Evolutionary conservation across 2,329 filamentous ascomycete species (phyloP).

Genomic region (Dichotomopilus funicola): DNA sequence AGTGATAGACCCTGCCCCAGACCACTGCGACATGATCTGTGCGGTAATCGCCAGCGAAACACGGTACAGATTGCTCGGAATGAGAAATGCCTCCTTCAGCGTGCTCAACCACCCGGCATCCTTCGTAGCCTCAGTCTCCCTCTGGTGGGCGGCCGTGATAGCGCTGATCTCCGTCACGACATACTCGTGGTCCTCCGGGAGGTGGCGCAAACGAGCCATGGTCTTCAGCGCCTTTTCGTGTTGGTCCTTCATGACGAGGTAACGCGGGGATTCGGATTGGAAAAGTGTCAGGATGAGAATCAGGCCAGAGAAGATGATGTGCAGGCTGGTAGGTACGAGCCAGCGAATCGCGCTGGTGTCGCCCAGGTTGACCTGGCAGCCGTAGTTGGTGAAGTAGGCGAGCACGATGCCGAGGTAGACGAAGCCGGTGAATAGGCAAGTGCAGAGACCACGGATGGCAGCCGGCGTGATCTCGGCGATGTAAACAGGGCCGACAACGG

Average conservation of each 20-base stretch:
- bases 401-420: conserved; percentile 75
- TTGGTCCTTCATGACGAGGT: conserved; percentile 58
- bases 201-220: conserved; percentile 53
- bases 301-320: conserved; percentile 69
- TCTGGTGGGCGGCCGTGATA: conserved; percentile 60
- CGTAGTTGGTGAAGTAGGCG: conserved; percentile 70
- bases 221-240: conserved; percentile 50
- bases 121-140: conserved; percentile 64
- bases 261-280: conserved; percentile 64
- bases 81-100: conserved; percentile 61
- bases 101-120: conserved; percentile 59
- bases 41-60: conserved; percentile 62
- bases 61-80: conserved; percentile 65
- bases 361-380: conserved; percentile 44
- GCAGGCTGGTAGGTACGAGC: conserved; percentile 63
- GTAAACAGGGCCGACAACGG: conserved; percentile 64
- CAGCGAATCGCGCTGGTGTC: conserved; percentile 43
- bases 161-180: conserved; percentile 54
- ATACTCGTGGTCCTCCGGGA: conserved; percentile 54
- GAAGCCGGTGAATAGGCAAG: conserved; percentile 61
- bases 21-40: conserved; percentile 69
- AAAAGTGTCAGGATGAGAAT: conserved; percentile 65
- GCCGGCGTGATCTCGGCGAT: conserved; percentile 66
- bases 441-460: conserved; percentile 65
- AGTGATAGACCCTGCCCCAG: conserved; percentile 66